Percentiles rank a stretch among this genome's conserved stretches.
These are phyloP conservation scores for Scheffersomyces cryptocercus DNA, from an alignment of 1,139 yeast species.

Conservation along the genomic window DNA sequence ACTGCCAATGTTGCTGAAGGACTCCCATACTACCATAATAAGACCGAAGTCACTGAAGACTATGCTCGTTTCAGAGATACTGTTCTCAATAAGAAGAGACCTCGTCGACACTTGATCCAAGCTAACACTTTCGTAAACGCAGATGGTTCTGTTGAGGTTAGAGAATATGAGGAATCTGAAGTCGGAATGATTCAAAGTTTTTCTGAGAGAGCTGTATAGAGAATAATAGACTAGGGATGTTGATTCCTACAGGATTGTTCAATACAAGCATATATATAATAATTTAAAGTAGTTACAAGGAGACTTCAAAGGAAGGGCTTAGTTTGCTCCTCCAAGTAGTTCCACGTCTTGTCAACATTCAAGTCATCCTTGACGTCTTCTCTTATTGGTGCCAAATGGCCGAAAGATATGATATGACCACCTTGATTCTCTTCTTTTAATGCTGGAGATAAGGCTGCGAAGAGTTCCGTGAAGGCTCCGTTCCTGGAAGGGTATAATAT, in stretches of 20 bases:
- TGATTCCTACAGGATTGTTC: slow-evolving; percentile 2
- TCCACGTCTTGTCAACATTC: slow-evolving; percentile 6
- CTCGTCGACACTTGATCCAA: slow-evolving; percentile 83
- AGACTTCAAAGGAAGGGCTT: not conserved
- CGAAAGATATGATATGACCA: slow-evolving; percentile 7
- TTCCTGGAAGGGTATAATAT: slow-evolving; percentile 6
- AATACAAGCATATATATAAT: not conserved
- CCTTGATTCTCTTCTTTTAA: slow-evolving; percentile 5
- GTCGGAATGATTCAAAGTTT: slow-evolving; percentile 79
- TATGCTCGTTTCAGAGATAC: slow-evolving; percentile 64
- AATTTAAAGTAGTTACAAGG: not conserved
- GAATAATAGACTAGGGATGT: not conserved
- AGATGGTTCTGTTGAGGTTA: slow-evolving; percentile 50
- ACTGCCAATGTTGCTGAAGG: slow-evolving; percentile 73
- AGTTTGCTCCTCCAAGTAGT: slow-evolving; percentile 6
- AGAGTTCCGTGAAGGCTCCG: slow-evolving; percentile 25
- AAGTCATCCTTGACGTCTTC: slow-evolving; percentile 5
- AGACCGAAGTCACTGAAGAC: slow-evolving; percentile 67
- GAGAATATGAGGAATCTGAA: slow-evolving; percentile 74
- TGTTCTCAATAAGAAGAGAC: slow-evolving; percentile 70
- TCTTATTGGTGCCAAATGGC: slow-evolving; percentile 6
- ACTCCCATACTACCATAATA: slow-evolving; percentile 58
- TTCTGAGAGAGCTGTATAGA: slow-evolving; percentile 53
- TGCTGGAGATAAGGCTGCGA: slow-evolving; percentile 23
- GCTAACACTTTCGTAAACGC: slow-evolving; percentile 60